phyloP scores from a whole-genome alignment of 331 rosid species.

The Rosa hybrid region DNA sequence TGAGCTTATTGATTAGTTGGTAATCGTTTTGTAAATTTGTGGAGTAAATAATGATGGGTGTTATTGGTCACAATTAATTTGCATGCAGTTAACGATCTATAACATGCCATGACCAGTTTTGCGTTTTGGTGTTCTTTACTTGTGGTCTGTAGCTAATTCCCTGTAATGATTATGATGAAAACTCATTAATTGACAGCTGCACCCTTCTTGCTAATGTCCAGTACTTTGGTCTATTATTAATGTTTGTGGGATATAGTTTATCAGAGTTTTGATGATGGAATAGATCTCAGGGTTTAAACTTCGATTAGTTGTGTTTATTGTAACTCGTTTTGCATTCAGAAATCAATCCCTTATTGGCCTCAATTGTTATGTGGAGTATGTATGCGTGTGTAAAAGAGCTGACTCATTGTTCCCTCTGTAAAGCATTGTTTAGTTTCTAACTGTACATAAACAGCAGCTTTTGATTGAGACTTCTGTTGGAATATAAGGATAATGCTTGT shows the following conservation, averaged over 20 bases:
- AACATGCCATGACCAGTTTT: no score
- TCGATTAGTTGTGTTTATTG: background rate
- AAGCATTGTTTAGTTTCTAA: background rate
- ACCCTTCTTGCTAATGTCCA: background rate
- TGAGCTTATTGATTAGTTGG: background rate
- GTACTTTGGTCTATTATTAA: background rate
- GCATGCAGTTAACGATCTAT: background rate
- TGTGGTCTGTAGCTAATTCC: no score
- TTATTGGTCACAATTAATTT: background rate
- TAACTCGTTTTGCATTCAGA: background rate
- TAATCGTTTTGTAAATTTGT: background rate
- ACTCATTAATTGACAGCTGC: no score
- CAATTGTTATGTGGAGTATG: no score
- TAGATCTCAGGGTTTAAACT: background rate
- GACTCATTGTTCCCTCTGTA: no score
- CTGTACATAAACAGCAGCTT: background rate
- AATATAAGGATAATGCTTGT: background rate
- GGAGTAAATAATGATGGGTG: background rate
- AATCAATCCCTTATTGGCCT: background rate
- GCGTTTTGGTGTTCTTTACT: background rate
- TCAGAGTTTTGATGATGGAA: background rate
- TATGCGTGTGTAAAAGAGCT: no score
- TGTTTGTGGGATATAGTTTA: background rate
- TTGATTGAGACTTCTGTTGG: background rate
- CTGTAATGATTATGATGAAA: no score